phyloP scores from a whole-genome alignment of 331 rosid genomes.

The Erythrophleum ivorense region DNA sequence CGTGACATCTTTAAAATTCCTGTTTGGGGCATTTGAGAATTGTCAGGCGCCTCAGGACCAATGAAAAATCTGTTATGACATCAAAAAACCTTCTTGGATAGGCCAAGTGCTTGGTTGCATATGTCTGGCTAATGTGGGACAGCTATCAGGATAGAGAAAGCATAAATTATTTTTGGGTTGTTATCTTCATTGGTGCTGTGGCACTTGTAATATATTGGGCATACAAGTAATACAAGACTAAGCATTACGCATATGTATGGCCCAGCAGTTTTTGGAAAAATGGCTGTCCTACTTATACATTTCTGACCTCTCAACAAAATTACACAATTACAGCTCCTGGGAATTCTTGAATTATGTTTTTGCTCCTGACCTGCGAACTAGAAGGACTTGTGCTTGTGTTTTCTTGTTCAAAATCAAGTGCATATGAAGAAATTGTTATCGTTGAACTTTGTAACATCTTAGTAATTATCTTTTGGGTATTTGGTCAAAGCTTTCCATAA shows the following conservation, averaged over 20 bases:
- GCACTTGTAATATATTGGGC: background rate
- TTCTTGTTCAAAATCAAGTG: background rate
- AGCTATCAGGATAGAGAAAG: background rate
- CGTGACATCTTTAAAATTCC: background rate
- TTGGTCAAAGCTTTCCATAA: background rate
- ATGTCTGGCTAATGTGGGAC: background rate
- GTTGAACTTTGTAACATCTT: background rate
- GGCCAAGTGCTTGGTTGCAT: background rate
- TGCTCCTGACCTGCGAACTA: background rate
- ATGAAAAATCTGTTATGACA: background rate
- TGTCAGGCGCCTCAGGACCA: background rate
- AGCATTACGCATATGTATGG: too few species aligned
- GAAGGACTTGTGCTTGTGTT: background rate
- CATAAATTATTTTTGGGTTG: background rate
- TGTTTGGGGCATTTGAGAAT: background rate
- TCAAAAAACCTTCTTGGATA: background rate
- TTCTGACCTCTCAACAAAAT: too few species aligned
- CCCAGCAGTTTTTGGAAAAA: too few species aligned
- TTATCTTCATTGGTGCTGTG: background rate
- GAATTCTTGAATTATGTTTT: too few species aligned
- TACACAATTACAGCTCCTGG: too few species aligned
- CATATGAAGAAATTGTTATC: background rate
- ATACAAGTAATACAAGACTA: too few species aligned
- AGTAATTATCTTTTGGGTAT: background rate
- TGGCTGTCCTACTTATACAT: too few species aligned